Conservation (phyloP, 1,284 basidiomycete species). For the Laetiporus sulphureus region DNA sequence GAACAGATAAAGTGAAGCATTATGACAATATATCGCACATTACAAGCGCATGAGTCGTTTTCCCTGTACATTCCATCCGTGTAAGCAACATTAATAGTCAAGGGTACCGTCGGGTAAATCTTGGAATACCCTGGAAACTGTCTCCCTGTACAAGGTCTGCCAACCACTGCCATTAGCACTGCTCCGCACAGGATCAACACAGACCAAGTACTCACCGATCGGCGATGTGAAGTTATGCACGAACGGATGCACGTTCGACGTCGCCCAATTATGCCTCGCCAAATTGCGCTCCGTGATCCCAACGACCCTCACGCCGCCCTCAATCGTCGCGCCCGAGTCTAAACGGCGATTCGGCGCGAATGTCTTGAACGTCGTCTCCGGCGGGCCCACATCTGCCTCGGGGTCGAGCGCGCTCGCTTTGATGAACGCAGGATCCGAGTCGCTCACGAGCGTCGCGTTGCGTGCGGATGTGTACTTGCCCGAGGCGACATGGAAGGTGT, state of each 20-base stretch:
- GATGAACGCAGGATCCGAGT: slow-evolving; percentile 1
- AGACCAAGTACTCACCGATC: slow-evolving; percentile 17
- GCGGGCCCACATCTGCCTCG: slow-evolving; percentile 1
- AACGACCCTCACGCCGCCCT: slow-evolving; percentile 16
- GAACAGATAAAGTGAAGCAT: too few relatives aligned
- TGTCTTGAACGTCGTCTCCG: slow-evolving; percentile 9
- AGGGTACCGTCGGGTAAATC: too few relatives aligned
- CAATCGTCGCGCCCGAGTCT: slow-evolving; percentile 16
- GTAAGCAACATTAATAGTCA: too few relatives aligned
- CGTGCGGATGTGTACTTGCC: not conserved
- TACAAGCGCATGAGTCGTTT: too few relatives aligned
- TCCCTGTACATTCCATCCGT: too few relatives aligned
- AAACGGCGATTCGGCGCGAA: slow-evolving; percentile 24
- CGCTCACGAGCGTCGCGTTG: not conserved
- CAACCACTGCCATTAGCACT: not conserved
- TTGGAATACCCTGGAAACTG: slow-evolving; percentile 7
- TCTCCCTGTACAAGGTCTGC: slow-evolving; percentile 8
- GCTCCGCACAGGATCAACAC: not conserved
- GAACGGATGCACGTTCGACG: slow-evolving; percentile 21
- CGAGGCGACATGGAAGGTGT: not conserved
- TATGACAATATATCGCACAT: too few relatives aligned
- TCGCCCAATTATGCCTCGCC: slow-evolving; percentile 15
- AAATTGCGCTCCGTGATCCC: slow-evolving; percentile 19
- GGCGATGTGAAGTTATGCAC: slow-evolving; percentile 26
- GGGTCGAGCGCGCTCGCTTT: slow-evolving; percentile 8